A percentile compares a stretch with the other conserved stretches of the same genome.
Evolutionary conservation across 768 basidiomycete species (phyloP).

Genomic region (Rhizopogon rudus): DNA sequence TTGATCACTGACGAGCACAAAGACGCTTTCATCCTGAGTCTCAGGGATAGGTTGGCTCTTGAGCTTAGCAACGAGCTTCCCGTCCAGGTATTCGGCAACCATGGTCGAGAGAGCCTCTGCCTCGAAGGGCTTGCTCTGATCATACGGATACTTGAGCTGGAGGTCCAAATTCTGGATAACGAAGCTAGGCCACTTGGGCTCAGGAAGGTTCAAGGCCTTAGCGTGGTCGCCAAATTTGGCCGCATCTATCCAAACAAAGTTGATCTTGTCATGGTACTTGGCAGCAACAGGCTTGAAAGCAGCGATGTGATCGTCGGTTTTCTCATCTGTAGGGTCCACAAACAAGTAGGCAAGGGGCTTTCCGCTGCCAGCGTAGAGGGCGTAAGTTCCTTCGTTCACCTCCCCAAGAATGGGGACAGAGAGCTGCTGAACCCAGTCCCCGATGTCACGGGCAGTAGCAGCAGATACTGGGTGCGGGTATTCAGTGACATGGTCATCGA

Average conservation of each 20-base stretch:
- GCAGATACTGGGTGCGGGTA: slow-evolving; percentile 61
- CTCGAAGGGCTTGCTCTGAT: slow-evolving; percentile 61
- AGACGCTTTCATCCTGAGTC: slow-evolving; percentile 77
- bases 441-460: slow-evolving; percentile 56
- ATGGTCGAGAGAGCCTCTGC: slow-evolving; percentile 52
- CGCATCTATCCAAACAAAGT: slow-evolving; percentile 99
- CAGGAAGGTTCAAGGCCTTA: slow-evolving; percentile 84
- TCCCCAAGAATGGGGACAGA: slow-evolving; percentile 87
- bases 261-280: slow-evolving; percentile 79
- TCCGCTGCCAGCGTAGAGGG: slow-evolving; percentile 68
- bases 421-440: slow-evolving; percentile 77
- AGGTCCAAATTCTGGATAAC: slow-evolving; percentile 83
- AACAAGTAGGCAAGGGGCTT: slow-evolving; percentile 96
- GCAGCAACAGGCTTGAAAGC: slow-evolving; percentile 72
- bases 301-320: slow-evolving; percentile 61
- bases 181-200: slow-evolving; percentile 89
- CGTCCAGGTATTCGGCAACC: slow-evolving; percentile 62
- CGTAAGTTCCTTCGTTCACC: slow-evolving; percentile 93
- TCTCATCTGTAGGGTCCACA: slow-evolving; percentile 70
- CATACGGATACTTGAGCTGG: slow-evolving; percentile 87
- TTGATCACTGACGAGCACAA: slow-evolving; percentile 78
- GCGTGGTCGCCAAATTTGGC: slow-evolving; percentile 94
- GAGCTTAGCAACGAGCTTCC: slow-evolving; percentile 74
- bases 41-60: slow-evolving; percentile 89
- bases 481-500: slow-evolving; percentile 75